Evolutionary conservation across 2,329 filamentous ascomycete genomes (phyloP).

Genomic region (Corynespora cassiicola): DNA sequence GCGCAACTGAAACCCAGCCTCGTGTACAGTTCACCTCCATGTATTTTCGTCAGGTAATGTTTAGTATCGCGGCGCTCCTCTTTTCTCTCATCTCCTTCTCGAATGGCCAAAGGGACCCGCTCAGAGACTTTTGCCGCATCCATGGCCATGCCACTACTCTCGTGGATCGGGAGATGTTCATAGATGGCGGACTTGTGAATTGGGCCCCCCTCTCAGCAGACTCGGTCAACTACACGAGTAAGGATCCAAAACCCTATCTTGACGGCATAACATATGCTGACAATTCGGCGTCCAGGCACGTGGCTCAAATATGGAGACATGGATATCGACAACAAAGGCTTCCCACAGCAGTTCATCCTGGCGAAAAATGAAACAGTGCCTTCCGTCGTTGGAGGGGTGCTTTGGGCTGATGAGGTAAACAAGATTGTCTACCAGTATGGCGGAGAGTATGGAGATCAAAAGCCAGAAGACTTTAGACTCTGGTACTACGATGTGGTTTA

Average conservation of each 20-base stretch:
- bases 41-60: no score
- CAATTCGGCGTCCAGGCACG: slow-evolving; percentile 46
- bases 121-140: slow-evolving; percentile 23
- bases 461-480: slow-evolving; percentile 54
- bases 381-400: slow-evolving; percentile 48
- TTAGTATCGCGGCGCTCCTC: no score
- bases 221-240: slow-evolving; percentile 22
- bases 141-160: slow-evolving; percentile 63
- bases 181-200: slow-evolving; percentile 49
- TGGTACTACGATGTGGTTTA: slow-evolving; percentile 63
- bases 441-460: slow-evolving; percentile 53
- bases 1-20: no score
- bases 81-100: no score
- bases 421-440: slow-evolving; percentile 66
- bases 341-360: slow-evolving; percentile 60
- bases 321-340: slow-evolving; percentile 31
- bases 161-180: slow-evolving; percentile 63
- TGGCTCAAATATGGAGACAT: slow-evolving; percentile 63
- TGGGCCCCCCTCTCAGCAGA: slow-evolving; percentile 13
- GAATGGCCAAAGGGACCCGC: slow-evolving; percentile 20
- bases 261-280: not conserved
- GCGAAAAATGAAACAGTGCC: slow-evolving; percentile 64
- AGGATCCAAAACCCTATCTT: not conserved
- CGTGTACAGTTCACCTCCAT: no score
- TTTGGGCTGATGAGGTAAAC: slow-evolving; percentile 66